A percentile compares a stretch with the other conserved stretches of the same genome.
phyloP scores from a whole-genome alignment of 2,329 filamentous ascomycete genomes.

The Fonsecaea monophora region DNA sequence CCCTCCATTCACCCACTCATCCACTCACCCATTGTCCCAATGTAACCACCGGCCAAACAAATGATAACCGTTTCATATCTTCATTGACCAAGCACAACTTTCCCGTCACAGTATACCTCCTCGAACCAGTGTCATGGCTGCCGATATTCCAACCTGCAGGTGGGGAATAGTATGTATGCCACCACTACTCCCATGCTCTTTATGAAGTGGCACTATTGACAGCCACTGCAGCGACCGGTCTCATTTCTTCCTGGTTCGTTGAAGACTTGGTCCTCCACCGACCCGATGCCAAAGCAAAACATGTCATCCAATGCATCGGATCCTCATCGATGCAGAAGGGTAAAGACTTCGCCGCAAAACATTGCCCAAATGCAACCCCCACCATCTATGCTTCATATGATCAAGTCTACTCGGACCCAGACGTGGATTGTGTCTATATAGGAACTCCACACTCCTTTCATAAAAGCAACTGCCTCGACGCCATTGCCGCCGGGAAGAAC shows the following conservation, averaged over 20 bases:
- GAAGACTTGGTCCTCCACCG: constrained; percentile 51
- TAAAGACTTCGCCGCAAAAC: constrained; percentile 48
- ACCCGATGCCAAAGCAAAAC: constrained; percentile 47
- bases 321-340: constrained; percentile 52
- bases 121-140: constrained; percentile 12
- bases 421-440: constrained; percentile 44
- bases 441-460: constrained; percentile 75
- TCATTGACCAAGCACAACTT: neutral
- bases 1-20: neutral
- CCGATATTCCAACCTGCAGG: constrained; percentile 28
- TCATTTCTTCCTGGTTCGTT: constrained; percentile 57
- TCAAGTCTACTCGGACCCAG: constrained; percentile 37
- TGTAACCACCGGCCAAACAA: neutral
- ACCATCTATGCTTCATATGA: constrained; percentile 33
- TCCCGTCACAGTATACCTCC: neutral
- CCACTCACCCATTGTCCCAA: neutral
- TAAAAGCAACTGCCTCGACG: constrained; percentile 86
- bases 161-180: constrained; percentile 37
- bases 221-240: constrained; percentile 46
- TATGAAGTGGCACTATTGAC: neutral
- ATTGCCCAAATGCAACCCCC: constrained; percentile 30
- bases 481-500: constrained; percentile 54
- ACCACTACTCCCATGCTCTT: neutral
- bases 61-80: neutral
- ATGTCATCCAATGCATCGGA: constrained; percentile 54